A percentile compares a stretch with the other conserved stretches of the same genome.
phyloP scores from a whole-genome alignment of 2,329 filamentous ascomycete species.

The Hysterium pulicare region DNA sequence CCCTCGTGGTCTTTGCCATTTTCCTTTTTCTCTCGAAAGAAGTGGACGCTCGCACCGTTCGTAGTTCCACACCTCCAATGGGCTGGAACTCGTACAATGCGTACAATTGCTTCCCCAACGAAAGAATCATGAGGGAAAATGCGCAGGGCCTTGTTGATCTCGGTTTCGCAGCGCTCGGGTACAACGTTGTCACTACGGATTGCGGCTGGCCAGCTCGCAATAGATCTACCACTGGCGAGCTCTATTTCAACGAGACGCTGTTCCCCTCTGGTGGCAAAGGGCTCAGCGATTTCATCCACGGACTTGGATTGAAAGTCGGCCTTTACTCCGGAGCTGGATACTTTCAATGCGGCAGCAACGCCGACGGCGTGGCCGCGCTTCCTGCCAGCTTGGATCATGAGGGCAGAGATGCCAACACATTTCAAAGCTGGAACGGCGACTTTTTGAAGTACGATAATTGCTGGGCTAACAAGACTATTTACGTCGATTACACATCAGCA shows the following conservation, averaged over 20 bases:
- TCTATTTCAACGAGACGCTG: slow-evolving; percentile 49
- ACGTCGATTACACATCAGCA: slow-evolving; percentile 35
- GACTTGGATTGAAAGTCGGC: slow-evolving; percentile 50
- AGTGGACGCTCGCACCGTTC: no score
- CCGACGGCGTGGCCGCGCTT: no score
- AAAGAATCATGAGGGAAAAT: slow-evolving; percentile 50
- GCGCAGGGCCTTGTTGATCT: slow-evolving; percentile 53
- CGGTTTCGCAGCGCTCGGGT: slow-evolving; percentile 52
- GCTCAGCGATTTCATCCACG: slow-evolving; percentile 50
- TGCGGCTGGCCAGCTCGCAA: slow-evolving; percentile 54
- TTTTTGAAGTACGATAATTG: slow-evolving; percentile 54
- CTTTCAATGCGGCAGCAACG: no score
- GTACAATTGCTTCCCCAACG: slow-evolving; percentile 50
- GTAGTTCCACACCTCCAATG: slow-evolving; percentile 31
- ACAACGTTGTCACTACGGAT: slow-evolving; percentile 56
- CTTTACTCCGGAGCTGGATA: slow-evolving; percentile 48
- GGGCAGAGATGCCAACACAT: slow-evolving; percentile 55
- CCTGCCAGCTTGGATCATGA: slow-evolving; percentile 53
- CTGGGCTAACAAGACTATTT: slow-evolving; percentile 39
- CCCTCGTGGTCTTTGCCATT: no score
- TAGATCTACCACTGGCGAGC: slow-evolving; percentile 41
- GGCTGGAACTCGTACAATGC: slow-evolving; percentile 61
- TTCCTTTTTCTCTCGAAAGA: no score
- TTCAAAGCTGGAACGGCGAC: slow-evolving; percentile 43
- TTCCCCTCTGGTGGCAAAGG: slow-evolving; percentile 53